Conservation (phyloP, 2,329 filamentous ascomycete genomes). For the Sporothrix pallida region DNA sequence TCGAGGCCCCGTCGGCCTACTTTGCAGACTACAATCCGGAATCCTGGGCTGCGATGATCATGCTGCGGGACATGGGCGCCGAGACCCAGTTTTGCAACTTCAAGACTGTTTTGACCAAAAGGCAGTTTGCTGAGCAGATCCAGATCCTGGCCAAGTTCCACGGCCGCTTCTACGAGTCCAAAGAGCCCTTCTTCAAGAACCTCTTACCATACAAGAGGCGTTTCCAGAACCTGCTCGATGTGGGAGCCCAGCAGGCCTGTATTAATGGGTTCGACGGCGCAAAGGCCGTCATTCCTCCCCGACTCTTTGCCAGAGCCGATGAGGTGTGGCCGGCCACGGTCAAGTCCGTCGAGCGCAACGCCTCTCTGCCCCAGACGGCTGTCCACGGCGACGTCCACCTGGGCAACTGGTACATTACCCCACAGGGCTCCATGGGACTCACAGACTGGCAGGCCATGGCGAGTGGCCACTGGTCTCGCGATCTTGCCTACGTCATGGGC, state of each 20-base stretch:
- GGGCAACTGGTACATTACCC: constrained; percentile 5
- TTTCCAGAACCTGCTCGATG: not conserved
- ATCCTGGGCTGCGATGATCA: not conserved
- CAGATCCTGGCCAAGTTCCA: constrained; percentile 5
- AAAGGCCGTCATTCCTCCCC: not conserved
- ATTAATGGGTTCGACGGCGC: not conserved
- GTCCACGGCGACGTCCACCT: not conserved
- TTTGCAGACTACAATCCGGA: not conserved
- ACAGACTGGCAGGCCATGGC: constrained; percentile 9
- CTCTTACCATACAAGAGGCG: not conserved
- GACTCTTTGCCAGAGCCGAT: not conserved
- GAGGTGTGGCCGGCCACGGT: not conserved
- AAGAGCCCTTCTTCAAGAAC: not conserved
- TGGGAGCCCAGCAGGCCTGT: not conserved
- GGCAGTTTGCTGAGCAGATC: constrained; percentile 1
- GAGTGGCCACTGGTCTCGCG: not conserved
- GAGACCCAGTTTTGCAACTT: not conserved
- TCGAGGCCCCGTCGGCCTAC: not conserved
- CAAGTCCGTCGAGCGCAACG: constrained; percentile 1
- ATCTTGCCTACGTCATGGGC: constrained; percentile 1
- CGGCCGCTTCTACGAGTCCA: not conserved
- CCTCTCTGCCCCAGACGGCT: not conserved
- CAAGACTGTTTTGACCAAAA: not conserved
- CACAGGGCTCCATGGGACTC: not conserved
- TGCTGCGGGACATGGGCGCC: not conserved